phyloP scores from a whole-genome alignment of 495 filamentous ascomycete species.

The Talaromyces borbonicus region DNA sequence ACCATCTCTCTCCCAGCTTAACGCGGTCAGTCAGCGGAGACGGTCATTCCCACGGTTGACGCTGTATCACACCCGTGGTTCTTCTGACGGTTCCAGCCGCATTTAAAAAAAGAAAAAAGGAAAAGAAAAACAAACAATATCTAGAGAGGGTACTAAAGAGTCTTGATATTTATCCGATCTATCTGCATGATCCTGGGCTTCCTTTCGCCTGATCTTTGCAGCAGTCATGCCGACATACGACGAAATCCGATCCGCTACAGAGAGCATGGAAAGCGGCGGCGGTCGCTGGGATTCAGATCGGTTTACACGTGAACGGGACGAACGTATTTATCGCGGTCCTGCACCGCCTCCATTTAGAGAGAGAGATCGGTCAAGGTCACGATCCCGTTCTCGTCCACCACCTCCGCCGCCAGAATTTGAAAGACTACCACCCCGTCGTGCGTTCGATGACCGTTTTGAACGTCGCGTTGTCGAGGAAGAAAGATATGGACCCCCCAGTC shows the following conservation, averaged over 20 bases:
- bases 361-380: constrained; percentile 11
- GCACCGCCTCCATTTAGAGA: constrained; percentile 14
- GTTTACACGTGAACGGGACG: constrained; percentile 37
- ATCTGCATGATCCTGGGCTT: no score
- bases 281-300: constrained; percentile 36
- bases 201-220: no score
- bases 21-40: constrained; percentile 17
- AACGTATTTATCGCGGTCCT: constrained; percentile 33
- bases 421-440: constrained; percentile 23
- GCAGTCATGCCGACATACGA: constrained; percentile 37
- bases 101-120: constrained; percentile 2
- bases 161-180: no score
- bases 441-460: constrained; percentile 44
- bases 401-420: constrained; percentile 15
- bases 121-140: neutral
- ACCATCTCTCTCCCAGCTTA: no score
- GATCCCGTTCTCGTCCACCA: constrained; percentile 16
- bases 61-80: constrained; percentile 9
- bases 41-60: constrained; percentile 23
- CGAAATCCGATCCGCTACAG: constrained; percentile 34
- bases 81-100: neutral
- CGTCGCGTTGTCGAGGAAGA: constrained; percentile 45
- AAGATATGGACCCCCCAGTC: constrained; percentile 43
- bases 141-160: no score
- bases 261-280: constrained; percentile 22